These are phyloP conservation scores for Clitopilus passeckerianus DNA, from an alignment of 768 basidiomycete species.

Conservation along the genomic window DNA sequence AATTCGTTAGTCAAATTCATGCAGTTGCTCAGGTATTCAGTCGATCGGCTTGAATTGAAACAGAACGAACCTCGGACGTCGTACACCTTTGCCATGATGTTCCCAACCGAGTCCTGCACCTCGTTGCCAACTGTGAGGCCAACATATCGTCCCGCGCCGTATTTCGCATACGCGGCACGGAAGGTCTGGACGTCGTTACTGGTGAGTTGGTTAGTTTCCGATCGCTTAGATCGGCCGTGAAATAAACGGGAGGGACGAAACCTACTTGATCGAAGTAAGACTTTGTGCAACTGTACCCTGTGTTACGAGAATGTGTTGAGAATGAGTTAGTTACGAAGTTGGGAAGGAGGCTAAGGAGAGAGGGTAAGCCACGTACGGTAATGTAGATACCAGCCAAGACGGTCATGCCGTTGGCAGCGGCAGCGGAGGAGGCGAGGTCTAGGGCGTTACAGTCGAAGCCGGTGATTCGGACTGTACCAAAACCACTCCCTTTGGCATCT, in stretches of 20 bases:
- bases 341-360: background rate
- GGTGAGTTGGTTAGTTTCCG: background rate
- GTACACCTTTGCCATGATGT: slow-evolving; percentile 30
- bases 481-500: slow-evolving; percentile 23
- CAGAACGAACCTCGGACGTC: slow-evolving; percentile 25
- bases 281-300: slow-evolving; percentile 26
- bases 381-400: slow-evolving; percentile 30
- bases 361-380: slow-evolving; percentile 13
- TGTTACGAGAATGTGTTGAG: background rate
- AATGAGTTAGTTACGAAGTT: background rate
- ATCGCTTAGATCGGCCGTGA: no score
- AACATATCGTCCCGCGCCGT: slow-evolving; percentile 24
- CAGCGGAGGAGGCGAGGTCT: slow-evolving; percentile 28
- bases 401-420: slow-evolving; percentile 21
- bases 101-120: slow-evolving; percentile 22
- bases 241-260: background rate
- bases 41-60: background rate
- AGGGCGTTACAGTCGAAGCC: slow-evolving; percentile 34
- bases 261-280: slow-evolving; percentile 24
- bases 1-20: no score
- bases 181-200: slow-evolving; percentile 32
- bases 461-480: slow-evolving; percentile 26
- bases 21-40: no score
- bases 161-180: slow-evolving; percentile 23
- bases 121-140: slow-evolving; percentile 35